Percentiles rank a stretch among this genome's conserved stretches.
Conservation (phyloP, 2,329 filamentous ascomycete species). For the Juglanconis oblonga region DNA sequence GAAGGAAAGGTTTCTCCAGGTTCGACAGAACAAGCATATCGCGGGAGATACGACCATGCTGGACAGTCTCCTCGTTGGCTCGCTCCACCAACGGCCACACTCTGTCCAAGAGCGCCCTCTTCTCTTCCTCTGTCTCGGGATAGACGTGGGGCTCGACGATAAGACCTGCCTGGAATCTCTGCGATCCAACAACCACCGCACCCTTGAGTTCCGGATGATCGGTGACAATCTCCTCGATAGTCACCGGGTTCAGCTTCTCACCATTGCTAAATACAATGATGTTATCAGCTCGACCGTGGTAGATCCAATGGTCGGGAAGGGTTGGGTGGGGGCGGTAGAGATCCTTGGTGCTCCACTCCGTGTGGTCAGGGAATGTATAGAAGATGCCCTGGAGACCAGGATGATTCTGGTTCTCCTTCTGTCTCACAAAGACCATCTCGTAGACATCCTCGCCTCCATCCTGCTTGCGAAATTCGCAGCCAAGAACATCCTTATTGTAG, state of each 20-base stretch:
- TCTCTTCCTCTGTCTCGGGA: not conserved
- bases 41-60: constrained; percentile 43
- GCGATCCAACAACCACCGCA: constrained; percentile 2
- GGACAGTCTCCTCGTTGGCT: constrained; percentile 25
- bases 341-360: constrained; percentile 32
- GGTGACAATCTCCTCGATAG: constrained; percentile 21
- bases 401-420: constrained; percentile 31
- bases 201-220: not conserved
- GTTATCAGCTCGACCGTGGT: constrained; percentile 28
- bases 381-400: constrained; percentile 27
- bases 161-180: constrained; percentile 11
- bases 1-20: constrained; percentile 39
- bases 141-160: not conserved
- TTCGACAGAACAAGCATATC: constrained; percentile 37
- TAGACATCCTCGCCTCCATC: constrained; percentile 31
- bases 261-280: constrained; percentile 30
- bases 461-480: constrained; percentile 37
- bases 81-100: constrained; percentile 13
- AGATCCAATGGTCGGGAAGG: constrained; percentile 21
- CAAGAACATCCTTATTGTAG: constrained; percentile 38
- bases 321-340: constrained; percentile 29
- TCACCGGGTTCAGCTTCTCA: constrained; percentile 30
- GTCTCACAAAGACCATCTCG: constrained; percentile 37
- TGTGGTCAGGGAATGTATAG: constrained; percentile 27
- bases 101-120: not conserved